Evolutionary conservation across 495 filamentous ascomycete species (phyloP).

Genomic region (Polyplosphaeria fusca): DNA sequence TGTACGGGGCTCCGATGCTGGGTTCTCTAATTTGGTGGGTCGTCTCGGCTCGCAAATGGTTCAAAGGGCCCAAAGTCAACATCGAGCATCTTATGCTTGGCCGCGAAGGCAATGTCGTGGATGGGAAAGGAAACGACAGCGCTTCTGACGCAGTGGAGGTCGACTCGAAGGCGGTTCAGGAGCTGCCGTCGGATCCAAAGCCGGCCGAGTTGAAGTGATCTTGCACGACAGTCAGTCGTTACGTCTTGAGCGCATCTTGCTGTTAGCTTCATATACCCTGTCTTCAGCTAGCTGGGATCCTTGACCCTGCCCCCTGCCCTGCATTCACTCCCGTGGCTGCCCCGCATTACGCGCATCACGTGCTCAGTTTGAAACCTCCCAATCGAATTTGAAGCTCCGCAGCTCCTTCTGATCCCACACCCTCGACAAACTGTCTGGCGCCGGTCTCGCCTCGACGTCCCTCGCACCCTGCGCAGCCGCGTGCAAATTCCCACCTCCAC

Average conservation of each 20-base stretch:
- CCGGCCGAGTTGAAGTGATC: too few species aligned
- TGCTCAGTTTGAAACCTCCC: too few species aligned
- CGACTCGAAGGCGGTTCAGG: not conserved
- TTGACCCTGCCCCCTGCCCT: too few species aligned
- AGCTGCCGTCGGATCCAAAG: constrained; percentile 1
- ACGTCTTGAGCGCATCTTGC: too few species aligned
- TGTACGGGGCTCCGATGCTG: constrained; percentile 61
- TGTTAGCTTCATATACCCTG: too few species aligned
- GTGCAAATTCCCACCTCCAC: not conserved
- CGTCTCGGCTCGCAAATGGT: constrained; percentile 66
- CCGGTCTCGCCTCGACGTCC: not conserved
- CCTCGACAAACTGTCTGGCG: not conserved
- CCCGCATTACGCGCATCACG: too few species aligned
- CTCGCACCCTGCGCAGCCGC: not conserved
- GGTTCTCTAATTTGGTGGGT: constrained; percentile 66
- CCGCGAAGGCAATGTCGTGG: constrained; percentile 31
- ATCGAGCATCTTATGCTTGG: constrained; percentile 50
- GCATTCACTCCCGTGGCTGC: too few species aligned
- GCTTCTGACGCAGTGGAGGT: constrained; percentile 1
- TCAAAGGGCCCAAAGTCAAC: constrained; percentile 70
- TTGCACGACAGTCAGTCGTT: too few species aligned
- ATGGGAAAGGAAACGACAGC: constrained; percentile 30
- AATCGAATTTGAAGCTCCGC: too few species aligned
- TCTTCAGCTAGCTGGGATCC: too few species aligned
- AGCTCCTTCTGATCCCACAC: too few species aligned